Conservation (phyloP, 805 yeast genomes). For the Kodamaea fukazawae region DNA sequence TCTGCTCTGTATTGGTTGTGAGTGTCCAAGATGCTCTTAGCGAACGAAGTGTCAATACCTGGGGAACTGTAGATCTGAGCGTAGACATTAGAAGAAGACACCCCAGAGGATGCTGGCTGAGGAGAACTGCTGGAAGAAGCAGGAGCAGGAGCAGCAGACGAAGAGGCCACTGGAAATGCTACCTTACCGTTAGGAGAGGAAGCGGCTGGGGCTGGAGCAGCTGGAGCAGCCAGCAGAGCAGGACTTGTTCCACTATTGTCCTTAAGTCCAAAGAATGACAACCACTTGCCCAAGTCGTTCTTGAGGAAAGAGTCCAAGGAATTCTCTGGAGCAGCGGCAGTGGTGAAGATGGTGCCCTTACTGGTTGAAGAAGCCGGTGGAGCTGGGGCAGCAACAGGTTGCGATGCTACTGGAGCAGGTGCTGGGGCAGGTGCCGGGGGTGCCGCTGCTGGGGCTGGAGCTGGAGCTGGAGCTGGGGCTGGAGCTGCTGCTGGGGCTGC, state of each 20-base stretch:
- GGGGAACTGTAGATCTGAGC: constrained; percentile 20
- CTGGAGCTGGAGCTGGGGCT: constrained; percentile 10
- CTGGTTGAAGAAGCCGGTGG: too few species aligned
- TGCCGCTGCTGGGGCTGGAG: constrained; percentile 7
- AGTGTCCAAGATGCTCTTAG: constrained; percentile 29
- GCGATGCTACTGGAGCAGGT: constrained; percentile 1
- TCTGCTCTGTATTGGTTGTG: constrained; percentile 33
- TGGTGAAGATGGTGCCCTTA: neutral
- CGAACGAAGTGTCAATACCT: constrained; percentile 26
- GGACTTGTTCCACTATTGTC: constrained; percentile 4
- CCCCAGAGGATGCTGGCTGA: constrained; percentile 1
- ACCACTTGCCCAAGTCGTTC: constrained; percentile 10
- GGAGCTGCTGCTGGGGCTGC: constrained; percentile 13
- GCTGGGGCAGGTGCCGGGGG: constrained; percentile 10
- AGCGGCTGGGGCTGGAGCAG: constrained; percentile 12
- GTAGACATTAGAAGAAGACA: constrained; percentile 11
- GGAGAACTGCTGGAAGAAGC: constrained; percentile 8
- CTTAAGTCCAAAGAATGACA: constrained; percentile 13
- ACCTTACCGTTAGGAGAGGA: constrained; percentile 3
- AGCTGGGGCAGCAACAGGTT: too few species aligned
- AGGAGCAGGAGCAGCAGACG: constrained; percentile 11
- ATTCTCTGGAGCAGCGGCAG: constrained; percentile 7
- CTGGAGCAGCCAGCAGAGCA: constrained; percentile 12
- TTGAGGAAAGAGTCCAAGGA: constrained; percentile 10
- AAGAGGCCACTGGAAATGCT: constrained; percentile 6